Conservation (phyloP, 805 yeast genomes). For the Saccharomycopsis sp. region DNA sequence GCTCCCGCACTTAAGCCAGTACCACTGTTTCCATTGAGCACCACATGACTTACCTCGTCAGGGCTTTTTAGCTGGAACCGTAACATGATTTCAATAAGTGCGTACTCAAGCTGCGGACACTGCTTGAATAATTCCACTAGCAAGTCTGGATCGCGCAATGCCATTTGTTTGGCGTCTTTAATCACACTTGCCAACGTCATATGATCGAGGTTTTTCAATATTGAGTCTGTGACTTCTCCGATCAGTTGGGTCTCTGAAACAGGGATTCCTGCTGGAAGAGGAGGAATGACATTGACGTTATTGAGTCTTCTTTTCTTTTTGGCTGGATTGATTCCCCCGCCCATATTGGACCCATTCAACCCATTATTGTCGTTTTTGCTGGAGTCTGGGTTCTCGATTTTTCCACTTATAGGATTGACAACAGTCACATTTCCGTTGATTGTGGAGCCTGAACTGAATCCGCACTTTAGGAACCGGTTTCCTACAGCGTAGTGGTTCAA, state of each 20-base stretch:
- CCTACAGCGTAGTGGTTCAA: slow-evolving; percentile 75
- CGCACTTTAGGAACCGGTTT: slow-evolving; percentile 63
- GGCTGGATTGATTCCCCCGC: not conserved
- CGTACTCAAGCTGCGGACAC: slow-evolving; percentile 78
- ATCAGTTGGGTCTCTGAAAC: slow-evolving; percentile 30
- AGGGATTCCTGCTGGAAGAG: slow-evolving; percentile 49
- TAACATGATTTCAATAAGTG: slow-evolving; percentile 68
- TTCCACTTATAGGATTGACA: slow-evolving; percentile 4
- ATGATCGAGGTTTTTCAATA: slow-evolving; percentile 42
- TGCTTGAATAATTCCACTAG: slow-evolving; percentile 54
- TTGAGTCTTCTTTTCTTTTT: slow-evolving; percentile 16
- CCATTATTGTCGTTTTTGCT: slow-evolving; percentile 28
- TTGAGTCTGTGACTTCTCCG: slow-evolving; percentile 32
- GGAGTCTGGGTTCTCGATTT: not conserved
- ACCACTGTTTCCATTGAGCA: slow-evolving; percentile 19
- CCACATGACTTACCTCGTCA: slow-evolving; percentile 23
- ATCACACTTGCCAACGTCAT: slow-evolving; percentile 42
- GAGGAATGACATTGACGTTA: slow-evolving; percentile 33
- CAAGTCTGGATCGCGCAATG: slow-evolving; percentile 47
- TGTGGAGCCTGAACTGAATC: slow-evolving; percentile 32
- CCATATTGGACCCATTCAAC: not conserved
- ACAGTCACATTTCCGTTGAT: slow-evolving; percentile 12
- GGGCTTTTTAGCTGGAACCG: slow-evolving; percentile 31
- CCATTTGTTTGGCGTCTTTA: slow-evolving; percentile 53
- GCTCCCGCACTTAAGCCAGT: slow-evolving; percentile 2